phyloP scores from a whole-genome alignment of 2,329 filamentous ascomycete genomes.

The Aspergillus persii region DNA sequence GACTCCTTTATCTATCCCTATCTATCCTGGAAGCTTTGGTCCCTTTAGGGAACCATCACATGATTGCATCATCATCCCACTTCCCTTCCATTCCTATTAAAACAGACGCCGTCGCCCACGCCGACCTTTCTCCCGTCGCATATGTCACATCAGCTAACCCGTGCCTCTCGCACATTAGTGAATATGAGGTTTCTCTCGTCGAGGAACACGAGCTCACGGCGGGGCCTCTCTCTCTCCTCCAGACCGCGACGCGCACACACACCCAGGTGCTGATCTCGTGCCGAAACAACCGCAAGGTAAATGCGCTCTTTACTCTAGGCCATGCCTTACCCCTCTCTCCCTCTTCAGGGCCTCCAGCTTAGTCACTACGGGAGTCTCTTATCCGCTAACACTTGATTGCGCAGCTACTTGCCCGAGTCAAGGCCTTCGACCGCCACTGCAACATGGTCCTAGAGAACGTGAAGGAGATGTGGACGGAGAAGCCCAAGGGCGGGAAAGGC shows the following conservation, averaged over 20 bases:
- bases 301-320: background rate
- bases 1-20: conserved; percentile 1
- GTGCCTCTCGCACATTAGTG: conserved; percentile 51
- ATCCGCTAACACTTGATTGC: background rate
- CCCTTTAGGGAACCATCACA: background rate
- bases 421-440: conserved; percentile 97
- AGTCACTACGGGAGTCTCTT: background rate
- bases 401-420: conserved; percentile 82
- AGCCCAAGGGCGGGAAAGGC: conserved; percentile 79
- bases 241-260: conserved; percentile 92
- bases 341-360: background rate
- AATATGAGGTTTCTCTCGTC: conserved; percentile 83
- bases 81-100: background rate
- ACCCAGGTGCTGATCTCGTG: conserved; percentile 95
- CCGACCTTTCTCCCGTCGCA: conserved; percentile 19
- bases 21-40: conserved; percentile 3
- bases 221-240: conserved; percentile 86
- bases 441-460: conserved; percentile 99
- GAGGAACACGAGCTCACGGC: conserved; percentile 78
- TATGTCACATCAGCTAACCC: conserved; percentile 20
- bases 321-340: background rate
- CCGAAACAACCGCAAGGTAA: conserved; percentile 87
- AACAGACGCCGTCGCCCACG: conserved; percentile 11
- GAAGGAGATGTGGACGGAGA: conserved; percentile 99
- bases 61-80: background rate